These are phyloP conservation scores for Mycena galericulata DNA, from an alignment of 768 basidiomycete genomes.

Conservation along the genomic window DNA sequence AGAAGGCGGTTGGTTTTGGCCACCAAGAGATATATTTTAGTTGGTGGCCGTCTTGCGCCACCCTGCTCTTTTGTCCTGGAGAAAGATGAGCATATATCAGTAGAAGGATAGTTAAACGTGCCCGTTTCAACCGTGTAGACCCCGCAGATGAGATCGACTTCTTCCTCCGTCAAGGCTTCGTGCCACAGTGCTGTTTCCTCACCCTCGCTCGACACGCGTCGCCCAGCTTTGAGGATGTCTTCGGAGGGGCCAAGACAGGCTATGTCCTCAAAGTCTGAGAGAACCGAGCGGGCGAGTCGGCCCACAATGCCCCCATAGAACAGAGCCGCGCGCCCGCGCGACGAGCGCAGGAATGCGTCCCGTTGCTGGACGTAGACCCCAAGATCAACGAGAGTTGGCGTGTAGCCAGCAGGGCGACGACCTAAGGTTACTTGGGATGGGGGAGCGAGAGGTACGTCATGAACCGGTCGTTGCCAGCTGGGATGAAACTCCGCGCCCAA, in stretches of 20 bases:
- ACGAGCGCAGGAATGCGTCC: constrained; percentile 15
- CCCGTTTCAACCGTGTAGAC: constrained; percentile 25
- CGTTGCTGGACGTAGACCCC: constrained; percentile 20
- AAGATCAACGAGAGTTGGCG: constrained; percentile 16
- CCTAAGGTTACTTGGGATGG: neutral
- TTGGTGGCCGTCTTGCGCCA: constrained; percentile 4
- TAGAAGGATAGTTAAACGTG: neutral
- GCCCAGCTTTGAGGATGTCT: constrained; percentile 13
- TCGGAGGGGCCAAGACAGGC: constrained; percentile 17
- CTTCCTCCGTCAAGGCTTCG: constrained; percentile 3
- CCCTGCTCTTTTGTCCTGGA: constrained; percentile 14
- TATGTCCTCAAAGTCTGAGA: constrained; percentile 3
- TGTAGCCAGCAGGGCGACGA: constrained; percentile 23
- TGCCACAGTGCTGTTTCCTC: constrained; percentile 15
- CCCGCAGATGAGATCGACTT: constrained; percentile 27
- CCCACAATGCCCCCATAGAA: constrained; percentile 26
- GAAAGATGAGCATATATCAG: constrained; percentile 7
- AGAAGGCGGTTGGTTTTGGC: constrained; percentile 20
- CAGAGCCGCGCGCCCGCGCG: constrained; percentile 22
- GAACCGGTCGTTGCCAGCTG: constrained; percentile 15
- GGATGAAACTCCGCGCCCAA: constrained; percentile 22
- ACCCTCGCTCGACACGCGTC: neutral
- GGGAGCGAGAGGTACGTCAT: neutral
- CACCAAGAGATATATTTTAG: constrained; percentile 29
- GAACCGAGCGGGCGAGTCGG: constrained; percentile 18